A percentile compares a stretch with the other conserved stretches of the same genome.
These are phyloP conservation scores for Phytophthora crassamura DNA, from an alignment of 352 stramenopile species.

Conservation along the genomic window DNA sequence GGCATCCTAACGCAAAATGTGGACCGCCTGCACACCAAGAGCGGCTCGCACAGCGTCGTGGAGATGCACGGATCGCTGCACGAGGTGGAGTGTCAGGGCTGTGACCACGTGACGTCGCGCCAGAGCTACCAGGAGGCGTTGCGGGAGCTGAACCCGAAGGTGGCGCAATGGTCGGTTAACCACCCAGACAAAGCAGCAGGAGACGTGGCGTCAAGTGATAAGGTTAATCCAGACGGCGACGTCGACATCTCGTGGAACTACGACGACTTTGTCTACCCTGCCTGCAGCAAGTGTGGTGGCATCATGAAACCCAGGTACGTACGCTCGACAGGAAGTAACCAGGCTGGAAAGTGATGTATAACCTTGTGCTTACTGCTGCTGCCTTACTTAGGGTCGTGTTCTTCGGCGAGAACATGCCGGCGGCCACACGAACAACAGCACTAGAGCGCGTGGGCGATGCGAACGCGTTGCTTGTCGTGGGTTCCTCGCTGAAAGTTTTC, in stretches of 20 bases:
- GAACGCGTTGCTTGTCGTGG: slow-evolving; percentile 93
- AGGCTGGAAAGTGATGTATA: background rate
- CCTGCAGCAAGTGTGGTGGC: slow-evolving; percentile 77
- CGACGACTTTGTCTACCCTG: slow-evolving; percentile 81
- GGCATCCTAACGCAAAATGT: slow-evolving; percentile 98
- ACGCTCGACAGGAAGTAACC: background rate
- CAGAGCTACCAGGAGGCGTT: slow-evolving; percentile 91
- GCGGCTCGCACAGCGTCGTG: slow-evolving; percentile 89
- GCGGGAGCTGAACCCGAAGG: slow-evolving; percentile 75
- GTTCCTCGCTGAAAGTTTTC: slow-evolving; percentile 94
- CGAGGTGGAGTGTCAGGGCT: slow-evolving; percentile 82
- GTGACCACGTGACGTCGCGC: slow-evolving; percentile 75
- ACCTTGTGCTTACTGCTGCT: background rate
- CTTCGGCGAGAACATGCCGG: slow-evolving; percentile 96
- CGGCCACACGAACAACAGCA: slow-evolving; percentile 69
- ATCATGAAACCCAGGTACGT: slow-evolving; percentile 81
- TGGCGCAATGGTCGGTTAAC: slow-evolving; percentile 47
- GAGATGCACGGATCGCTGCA: slow-evolving; percentile 95
- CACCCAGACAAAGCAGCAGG: slow-evolving; percentile 47
- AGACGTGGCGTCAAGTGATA: slow-evolving; percentile 79
- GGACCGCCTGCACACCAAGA: slow-evolving; percentile 94
- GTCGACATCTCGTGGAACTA: slow-evolving; percentile 90
- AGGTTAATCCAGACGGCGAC: slow-evolving; percentile 93
- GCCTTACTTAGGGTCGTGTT: slow-evolving; percentile 91
- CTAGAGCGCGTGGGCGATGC: slow-evolving; percentile 78